Evolutionary conservation across 805 yeast genomes (phyloP), one percentile per base, ranked within the genome.

Genomic region (Sugiyamaella americana): DNA sequence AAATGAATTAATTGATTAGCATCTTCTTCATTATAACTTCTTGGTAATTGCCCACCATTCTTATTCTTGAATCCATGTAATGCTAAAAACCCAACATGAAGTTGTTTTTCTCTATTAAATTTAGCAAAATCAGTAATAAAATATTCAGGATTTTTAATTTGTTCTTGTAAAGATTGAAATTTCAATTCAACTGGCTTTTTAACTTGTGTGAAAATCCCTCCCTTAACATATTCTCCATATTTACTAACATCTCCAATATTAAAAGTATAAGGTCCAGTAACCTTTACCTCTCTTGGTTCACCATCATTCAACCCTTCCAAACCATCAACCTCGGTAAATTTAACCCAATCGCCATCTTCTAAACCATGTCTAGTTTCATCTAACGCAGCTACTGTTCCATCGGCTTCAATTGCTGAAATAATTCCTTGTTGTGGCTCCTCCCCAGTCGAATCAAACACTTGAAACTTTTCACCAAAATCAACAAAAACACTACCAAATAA

Each of bases 221-320:
- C 96, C 59, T 79, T 80, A 44, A 70, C 65, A 61, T 87, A 93
- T 1, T 71, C 65, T 19, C 89, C 95, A 48, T 78, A 71, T 46
- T 78, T 74, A 19, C 69, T 58, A 0, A 74, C 72, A 19, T 68
- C 61, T 13, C 75, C 79, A 49, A 91, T 78, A 61, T 78, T 80
- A 73, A 85, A 93, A 2, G 97, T 94, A 62, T 78, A 88, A n/a
- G 98, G 98, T 13, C 98, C 98, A 50, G 84, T 72, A 1, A 88
- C 97, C 60, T 80, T 83, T 44, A 93, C 78, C 61, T 84, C 83
- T 62, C 73, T 79, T 13, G 87, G 75, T 47, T 75, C 68, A 3
- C 91, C 95, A 55, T 80, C 81, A 63, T 89, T 86, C 52, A 87
- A 69, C 52, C 74, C 74, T 6, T 76, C 80, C 61, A 87, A 72